Evolutionary conservation across 805 yeast species (phyloP).

Genomic region (Saturnispora bothae): DNA sequence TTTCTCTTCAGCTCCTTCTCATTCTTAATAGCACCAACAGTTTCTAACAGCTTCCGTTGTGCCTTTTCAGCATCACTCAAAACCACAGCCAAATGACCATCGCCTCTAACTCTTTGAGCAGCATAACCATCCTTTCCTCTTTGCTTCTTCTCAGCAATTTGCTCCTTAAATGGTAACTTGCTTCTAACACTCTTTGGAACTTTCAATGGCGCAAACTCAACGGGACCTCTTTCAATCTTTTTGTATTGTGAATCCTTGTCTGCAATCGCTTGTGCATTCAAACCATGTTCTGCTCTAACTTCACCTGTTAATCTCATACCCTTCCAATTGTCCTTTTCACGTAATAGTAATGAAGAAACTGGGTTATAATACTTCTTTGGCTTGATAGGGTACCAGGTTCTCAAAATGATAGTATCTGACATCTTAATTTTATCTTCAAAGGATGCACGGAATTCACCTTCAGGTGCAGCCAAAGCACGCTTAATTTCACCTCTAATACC

Average conservation of each 20-base stretch:
- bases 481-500: constrained; percentile 98
- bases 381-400: constrained; percentile 95
- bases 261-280: constrained; percentile 46
- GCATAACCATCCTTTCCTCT: constrained; percentile 73
- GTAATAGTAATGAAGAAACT: constrained; percentile 76
- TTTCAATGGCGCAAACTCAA: constrained; percentile 77
- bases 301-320: constrained; percentile 96
- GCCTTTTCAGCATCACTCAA: constrained; percentile 88
- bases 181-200: constrained; percentile 74
- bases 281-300: constrained; percentile 65
- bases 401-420: constrained; percentile 80
- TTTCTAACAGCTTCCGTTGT: constrained; percentile 80
- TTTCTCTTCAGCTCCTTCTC: constrained; percentile 74
- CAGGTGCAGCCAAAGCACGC: constrained; percentile 87
- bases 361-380: constrained; percentile 91
- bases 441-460: constrained; percentile 91
- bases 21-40: constrained; percentile 72
- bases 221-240: constrained; percentile 74
- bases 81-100: constrained; percentile 55
- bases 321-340: constrained; percentile 78
- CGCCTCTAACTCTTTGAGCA: constrained; percentile 44
- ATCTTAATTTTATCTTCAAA: constrained; percentile 90
- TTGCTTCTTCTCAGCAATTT: constrained; percentile 79
- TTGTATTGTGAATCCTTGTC: constrained; percentile 39
- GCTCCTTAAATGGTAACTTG: constrained; percentile 84